Base-by-base conservation (phyloP, 352 stramenopile genomes). In the Globisporangium rhizosaccharum region DNA sequence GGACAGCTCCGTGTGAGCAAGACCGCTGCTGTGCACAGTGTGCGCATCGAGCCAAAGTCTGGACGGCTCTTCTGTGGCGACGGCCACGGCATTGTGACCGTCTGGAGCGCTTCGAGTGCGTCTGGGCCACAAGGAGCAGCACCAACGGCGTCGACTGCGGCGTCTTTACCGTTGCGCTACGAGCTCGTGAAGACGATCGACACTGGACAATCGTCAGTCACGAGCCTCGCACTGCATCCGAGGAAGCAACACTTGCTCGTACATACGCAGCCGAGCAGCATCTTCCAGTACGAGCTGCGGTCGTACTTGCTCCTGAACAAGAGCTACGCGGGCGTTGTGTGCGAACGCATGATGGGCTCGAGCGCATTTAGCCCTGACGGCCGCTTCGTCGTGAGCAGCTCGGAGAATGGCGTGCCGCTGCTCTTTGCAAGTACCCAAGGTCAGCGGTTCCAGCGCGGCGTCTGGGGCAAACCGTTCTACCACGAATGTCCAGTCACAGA, bases 261-360 rank as follows among this genome's bases (percentile, higher is more conserved):
- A 11, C 71, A 88, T 33, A 77, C 79, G 2, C 81, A 88, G 39
- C 76, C 75, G 3, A 85, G 81, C 39, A 59, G 62, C 9, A 62
- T 93, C 36, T 70, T 90, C 11, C 79, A 91, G 56, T 90, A 86
- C 57, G 81, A 93, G 37, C 52, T 89, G 46, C 79, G 81, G 3
- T 90, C 81, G 8, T 93, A 85, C 55, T 50, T 91, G 50, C 57
- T 90, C 30, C 65, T 91, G 10, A 85, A 89, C 69, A 90, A 87
- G 51, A 82, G 66, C 55, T 89, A 89, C 58, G 49, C 65, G 2
- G 77, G 81, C 11, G 57, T 90, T 3, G 52, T 54, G 23, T 87
- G 73, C 41, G 63, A 87, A 49, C 64, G 70, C 3, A 58, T 82
- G 28, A 57, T 87, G 1, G 57, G 82, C 20, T 74, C 78, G 58